Evolutionary conservation across 2,329 filamentous ascomycete species (phyloP), one percentile per base, ranked within the genome.

Genomic region (Exophiala oligosperma): DNA sequence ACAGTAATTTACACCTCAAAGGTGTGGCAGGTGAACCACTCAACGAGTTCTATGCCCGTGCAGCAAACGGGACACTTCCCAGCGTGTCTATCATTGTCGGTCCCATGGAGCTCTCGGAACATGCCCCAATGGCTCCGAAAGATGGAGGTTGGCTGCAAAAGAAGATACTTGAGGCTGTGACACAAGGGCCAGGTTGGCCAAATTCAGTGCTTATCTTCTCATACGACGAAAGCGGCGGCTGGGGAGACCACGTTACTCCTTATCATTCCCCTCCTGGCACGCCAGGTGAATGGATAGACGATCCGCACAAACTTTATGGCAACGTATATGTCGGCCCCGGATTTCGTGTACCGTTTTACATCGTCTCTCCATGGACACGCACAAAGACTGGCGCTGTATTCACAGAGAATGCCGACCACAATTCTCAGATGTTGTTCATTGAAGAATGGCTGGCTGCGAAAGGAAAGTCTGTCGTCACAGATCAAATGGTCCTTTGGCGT

Each of bases 71-170:
- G 2, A 79, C 74, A 1, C 73, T 84, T 0, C 81, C 81, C 0
- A 76, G 77, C 53, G 68, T 84, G 41, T 79, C 75, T 43, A 82
- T 79, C 66, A 79, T 83, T 35, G 73, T 81, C 61, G 72, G 78
- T 3, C 80, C 80, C 0, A 69, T 72, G 6, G 76, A 82, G 59
- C 70, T 84, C 3, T 81, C 79, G 0, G 81, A 84, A 66, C 81
- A 84, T 64, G 75, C 80, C 1, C 80, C 81, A 0, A 82, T 79
- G 63, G 73, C 75, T 41, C 81, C 81, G 1, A 76, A 74, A 57
- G 81, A 84, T 57, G 81, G 81, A 12, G 80, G 74, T 3, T 84
- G 81, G 80, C 71, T 84, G 38, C 79, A 83, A 66, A 76, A 79
- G 65, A 71, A 80, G 64, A 72, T 84, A 4, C 77, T 81, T n/a